These are phyloP conservation scores for Chaetothyriales sp. DNA, from an alignment of 2,329 filamentous ascomycete genomes.

Conservation along the genomic window DNA sequence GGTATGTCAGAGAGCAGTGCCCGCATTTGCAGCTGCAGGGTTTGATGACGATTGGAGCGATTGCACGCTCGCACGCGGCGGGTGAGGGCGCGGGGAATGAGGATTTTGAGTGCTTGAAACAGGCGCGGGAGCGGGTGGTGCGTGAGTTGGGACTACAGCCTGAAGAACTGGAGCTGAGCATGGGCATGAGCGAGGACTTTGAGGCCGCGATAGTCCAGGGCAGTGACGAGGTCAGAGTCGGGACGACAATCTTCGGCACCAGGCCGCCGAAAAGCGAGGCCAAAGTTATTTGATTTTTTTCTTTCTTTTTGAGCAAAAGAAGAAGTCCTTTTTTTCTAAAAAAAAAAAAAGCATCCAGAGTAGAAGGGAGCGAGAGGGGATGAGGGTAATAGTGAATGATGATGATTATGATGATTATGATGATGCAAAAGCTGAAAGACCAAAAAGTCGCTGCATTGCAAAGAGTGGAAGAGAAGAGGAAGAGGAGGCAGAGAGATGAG, in stretches of 20 bases:
- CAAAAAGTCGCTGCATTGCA: too few relatives aligned
- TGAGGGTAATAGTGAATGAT: background rate
- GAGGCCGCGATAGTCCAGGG: slow-evolving; percentile 73
- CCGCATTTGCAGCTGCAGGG: slow-evolving; percentile 57
- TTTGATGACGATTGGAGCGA: slow-evolving; percentile 94
- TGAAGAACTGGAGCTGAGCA: slow-evolving; percentile 68
- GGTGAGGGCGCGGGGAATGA: slow-evolving; percentile 72
- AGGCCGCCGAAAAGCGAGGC: slow-evolving; percentile 67
- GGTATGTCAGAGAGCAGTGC: slow-evolving; percentile 54
- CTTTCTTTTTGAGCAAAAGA: too few relatives aligned
- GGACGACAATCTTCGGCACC: slow-evolving; percentile 84
- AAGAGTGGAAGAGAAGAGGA: too few relatives aligned
- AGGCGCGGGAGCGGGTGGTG: slow-evolving; percentile 56
- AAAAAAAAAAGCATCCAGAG: background rate
- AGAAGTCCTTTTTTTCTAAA: too few relatives aligned
- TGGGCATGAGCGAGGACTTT: slow-evolving; percentile 98
- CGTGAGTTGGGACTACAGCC: slow-evolving; percentile 40
- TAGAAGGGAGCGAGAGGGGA: background rate
- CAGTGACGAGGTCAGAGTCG: slow-evolving; percentile 78
- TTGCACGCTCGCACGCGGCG: slow-evolving; percentile 63
- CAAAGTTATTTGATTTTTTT: slow-evolving; percentile 40
- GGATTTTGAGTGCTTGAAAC: slow-evolving; percentile 58
- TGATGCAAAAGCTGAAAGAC: background rate
- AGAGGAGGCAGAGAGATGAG: too few relatives aligned
- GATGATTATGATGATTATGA: background rate